These are phyloP conservation scores for Candida oleophila DNA, from an alignment of 805 yeast genomes.

Conservation along the genomic window DNA sequence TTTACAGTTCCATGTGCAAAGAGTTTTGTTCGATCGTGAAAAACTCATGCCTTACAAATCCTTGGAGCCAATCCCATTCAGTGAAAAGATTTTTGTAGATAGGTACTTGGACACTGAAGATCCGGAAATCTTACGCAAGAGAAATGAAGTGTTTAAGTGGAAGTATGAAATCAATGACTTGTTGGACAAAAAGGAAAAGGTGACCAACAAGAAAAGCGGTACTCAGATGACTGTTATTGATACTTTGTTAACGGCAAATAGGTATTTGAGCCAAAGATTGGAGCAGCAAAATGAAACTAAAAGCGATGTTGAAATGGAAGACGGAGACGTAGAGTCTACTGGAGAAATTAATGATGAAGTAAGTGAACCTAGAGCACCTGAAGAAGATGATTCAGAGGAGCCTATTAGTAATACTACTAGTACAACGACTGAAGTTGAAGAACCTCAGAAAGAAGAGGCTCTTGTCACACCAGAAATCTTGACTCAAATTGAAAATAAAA, in stretches of 20 bases:
- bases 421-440: neutral
- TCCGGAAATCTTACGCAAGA: slow-evolving; percentile 47
- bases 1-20: slow-evolving; percentile 87
- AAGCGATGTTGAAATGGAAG: neutral
- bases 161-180: slow-evolving; percentile 50
- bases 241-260: slow-evolving; percentile 51
- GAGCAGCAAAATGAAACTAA: neutral
- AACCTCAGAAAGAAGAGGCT: neutral
- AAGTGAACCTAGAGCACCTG: neutral
- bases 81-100: slow-evolving; percentile 79
- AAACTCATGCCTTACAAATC: slow-evolving; percentile 76
- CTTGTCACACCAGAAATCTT: slow-evolving; percentile 43
- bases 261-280: slow-evolving; percentile 38
- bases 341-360: neutral
- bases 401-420: neutral
- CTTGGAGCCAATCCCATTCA: slow-evolving; percentile 77
- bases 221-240: slow-evolving; percentile 33
- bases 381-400: no score
- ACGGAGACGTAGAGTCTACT: neutral
- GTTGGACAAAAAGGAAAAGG: slow-evolving; percentile 40
- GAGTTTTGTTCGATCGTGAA: slow-evolving; percentile 85
- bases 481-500: slow-evolving; percentile 45
- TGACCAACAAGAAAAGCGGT: slow-evolving; percentile 31
- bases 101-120: slow-evolving; percentile 76
- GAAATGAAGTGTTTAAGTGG: slow-evolving; percentile 63